Evolutionary conservation across 2,329 filamentous ascomycete species (phyloP), one percentile per base, ranked within the genome.

Genomic region (Cladophialophora immunda): DNA sequence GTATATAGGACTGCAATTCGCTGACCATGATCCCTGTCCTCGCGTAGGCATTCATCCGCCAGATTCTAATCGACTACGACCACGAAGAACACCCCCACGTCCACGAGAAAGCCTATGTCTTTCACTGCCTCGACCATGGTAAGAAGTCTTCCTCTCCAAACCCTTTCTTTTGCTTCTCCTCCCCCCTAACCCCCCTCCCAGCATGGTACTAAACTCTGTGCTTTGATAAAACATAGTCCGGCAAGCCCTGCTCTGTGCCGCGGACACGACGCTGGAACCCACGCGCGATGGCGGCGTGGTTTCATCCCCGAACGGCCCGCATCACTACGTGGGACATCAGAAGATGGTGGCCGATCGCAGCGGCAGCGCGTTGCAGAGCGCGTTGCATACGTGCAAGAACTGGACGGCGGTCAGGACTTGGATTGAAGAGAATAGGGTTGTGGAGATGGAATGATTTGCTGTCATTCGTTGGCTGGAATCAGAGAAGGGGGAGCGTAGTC

Each of bases 221-320:
- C 2, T 30, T 13, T 50, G 19, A 5, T 1, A 15, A n/a, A 15
- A 19, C n/a, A 32, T 45, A 66, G 59, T 70, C 22, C 60, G 70
- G 17, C 70, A 71, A 56, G 66, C 64, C 13, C 34, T 71, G 15
- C 61, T 67, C 36, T 70, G 69, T 41, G 55, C 63, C 38, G 64
- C 66, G 9, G 70, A 72, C 53, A 65, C 67, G 34, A 71, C 66
- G 30, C 58, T 70, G 25, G 68, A 71, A 36, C 63, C 62, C 4
- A 59, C 55, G 11, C 25, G 19, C n/a, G 27, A 65, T 6, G 50
- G 22, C 62, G 22, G 41, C 3, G 22, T 25, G n/a, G 13, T 30
- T n/a, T 32, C 45, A 22, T 9, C 11, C 15, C 32, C 15, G 4
- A 13, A 53, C n/a, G 22, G 25, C 19, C 34, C 36, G 36, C 50